A percentile compares a stretch with the other conserved stretches of the same genome.
Conservation (phyloP, 495 filamentous ascomycete genomes). For the Venustampulla echinocandica region DNA sequence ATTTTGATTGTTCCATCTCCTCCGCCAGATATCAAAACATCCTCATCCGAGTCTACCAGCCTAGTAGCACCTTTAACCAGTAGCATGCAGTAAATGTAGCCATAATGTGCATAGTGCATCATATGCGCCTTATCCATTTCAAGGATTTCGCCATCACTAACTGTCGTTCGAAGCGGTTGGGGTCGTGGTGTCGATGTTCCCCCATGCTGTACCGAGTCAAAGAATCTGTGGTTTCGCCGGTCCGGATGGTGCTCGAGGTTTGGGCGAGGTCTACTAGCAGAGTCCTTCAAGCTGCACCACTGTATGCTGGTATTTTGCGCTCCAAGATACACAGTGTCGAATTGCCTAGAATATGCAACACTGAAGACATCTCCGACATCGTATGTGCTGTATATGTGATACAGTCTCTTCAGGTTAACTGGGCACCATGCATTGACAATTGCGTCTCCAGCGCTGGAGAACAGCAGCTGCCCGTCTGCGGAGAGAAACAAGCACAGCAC, state of each 20-base stretch:
- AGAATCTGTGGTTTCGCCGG: constrained; percentile 81
- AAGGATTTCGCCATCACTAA: constrained; percentile 53
- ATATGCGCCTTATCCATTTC: constrained; percentile 80
- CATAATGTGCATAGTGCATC: constrained; percentile 83
- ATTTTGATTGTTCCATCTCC: constrained; percentile 90
- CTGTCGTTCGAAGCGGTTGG: constrained; percentile 23
- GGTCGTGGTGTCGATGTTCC: constrained; percentile 67
- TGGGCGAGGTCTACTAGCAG: constrained; percentile 42
- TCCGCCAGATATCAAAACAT: constrained; percentile 80
- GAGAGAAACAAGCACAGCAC: constrained; percentile 79
- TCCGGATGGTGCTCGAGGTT: constrained; percentile 65
- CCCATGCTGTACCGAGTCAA: constrained; percentile 75
- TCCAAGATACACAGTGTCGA: constrained; percentile 81
- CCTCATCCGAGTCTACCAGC: constrained; percentile 56
- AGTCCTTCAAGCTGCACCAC: constrained; percentile 43
- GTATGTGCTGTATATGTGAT: constrained; percentile 86
- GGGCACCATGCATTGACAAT: constrained; percentile 72
- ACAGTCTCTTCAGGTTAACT: constrained; percentile 43
- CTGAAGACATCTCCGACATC: constrained; percentile 96
- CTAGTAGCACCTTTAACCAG: constrained; percentile 56
- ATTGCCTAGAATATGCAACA: constrained; percentile 68
- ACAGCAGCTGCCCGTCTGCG: constrained; percentile 63
- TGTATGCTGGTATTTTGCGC: constrained; percentile 94
- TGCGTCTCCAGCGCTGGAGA: constrained; percentile 90
- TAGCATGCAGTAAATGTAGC: constrained; percentile 93